A percentile compares a stretch with the other conserved stretches of the same genome.
These are phyloP conservation scores for Pseudonectria foliicola DNA, from an alignment of 2,329 filamentous ascomycete species.

Conservation along the genomic window DNA sequence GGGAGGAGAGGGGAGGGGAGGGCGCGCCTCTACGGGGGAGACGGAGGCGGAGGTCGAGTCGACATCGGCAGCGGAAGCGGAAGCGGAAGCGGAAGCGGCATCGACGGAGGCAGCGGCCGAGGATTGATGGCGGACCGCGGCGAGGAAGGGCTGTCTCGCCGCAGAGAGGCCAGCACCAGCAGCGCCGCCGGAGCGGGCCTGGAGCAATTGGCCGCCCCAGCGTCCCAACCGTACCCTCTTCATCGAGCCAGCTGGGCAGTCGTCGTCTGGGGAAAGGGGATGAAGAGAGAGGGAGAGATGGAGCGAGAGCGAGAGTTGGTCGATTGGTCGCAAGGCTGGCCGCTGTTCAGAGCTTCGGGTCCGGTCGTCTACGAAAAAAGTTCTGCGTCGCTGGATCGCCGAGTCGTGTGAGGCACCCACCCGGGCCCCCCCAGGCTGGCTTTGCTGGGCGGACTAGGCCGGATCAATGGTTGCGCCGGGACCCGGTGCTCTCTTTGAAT, in stretches of 20 bases:
- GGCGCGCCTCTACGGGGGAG: constrained; percentile 12
- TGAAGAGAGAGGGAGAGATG: background rate
- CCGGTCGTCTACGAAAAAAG: constrained; percentile 25
- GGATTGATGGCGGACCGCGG: constrained; percentile 5
- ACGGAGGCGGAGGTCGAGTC: constrained; percentile 32
- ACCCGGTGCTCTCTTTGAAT: constrained; percentile 1
- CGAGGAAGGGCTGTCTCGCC: constrained; percentile 21
- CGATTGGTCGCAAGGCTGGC: constrained; percentile 8
- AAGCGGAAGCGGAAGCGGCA: constrained; percentile 17
- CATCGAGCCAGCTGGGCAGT: constrained; percentile 24
- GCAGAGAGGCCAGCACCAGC: constrained; percentile 10
- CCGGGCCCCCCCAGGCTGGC: too few species aligned
- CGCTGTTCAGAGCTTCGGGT: constrained; percentile 6
- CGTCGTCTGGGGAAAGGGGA: background rate
- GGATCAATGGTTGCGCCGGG: constrained; percentile 22
- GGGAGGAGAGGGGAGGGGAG: constrained; percentile 61
- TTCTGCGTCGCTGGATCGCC: constrained; percentile 24
- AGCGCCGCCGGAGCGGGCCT: constrained; percentile 24
- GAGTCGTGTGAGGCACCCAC: constrained; percentile 32
- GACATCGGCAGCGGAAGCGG: too few species aligned
- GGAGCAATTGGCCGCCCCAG: constrained; percentile 36
- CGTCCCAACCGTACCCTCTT: constrained; percentile 36
- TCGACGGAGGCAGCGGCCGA: constrained; percentile 10
- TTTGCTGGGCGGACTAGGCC: constrained; percentile 7
- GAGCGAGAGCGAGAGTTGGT: constrained; percentile 1